Evolutionary conservation across 2,329 filamentous ascomycete species (phyloP).

Genomic region (Sclerotinia sclerotiorum): DNA sequence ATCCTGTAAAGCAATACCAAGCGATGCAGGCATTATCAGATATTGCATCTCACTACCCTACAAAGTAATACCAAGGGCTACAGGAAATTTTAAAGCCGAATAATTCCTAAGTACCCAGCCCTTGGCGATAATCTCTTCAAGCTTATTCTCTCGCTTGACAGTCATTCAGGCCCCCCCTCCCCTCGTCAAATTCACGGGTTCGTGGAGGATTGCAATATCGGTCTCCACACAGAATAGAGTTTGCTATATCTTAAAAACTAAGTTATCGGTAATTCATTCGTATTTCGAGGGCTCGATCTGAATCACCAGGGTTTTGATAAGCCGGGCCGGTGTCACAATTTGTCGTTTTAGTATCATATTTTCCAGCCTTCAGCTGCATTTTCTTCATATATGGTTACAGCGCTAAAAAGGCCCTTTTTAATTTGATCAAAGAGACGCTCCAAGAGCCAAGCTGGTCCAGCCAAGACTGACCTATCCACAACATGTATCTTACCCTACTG

Average conservation of each 20-base stretch:
- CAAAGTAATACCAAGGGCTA: conserved; percentile 15
- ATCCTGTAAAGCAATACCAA: conserved; percentile 12
- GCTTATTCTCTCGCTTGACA: conserved; percentile 1
- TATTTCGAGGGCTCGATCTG: background rate
- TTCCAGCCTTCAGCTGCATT: conserved; percentile 6
- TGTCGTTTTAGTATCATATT: background rate
- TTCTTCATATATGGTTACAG: conserved; percentile 16
- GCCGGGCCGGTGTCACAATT: background rate
- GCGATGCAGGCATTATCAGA: background rate
- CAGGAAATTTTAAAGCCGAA: conserved; percentile 5
- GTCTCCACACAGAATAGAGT: background rate
- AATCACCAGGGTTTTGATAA: conserved; percentile 1
- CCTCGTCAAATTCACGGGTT: background rate
- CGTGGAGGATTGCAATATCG: background rate
- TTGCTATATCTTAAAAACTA: background rate
- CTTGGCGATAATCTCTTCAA: conserved; percentile 18
- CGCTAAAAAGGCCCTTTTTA: conserved; percentile 18
- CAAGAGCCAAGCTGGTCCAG: conserved; percentile 16
- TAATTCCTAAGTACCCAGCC: conserved; percentile 17
- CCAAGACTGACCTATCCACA: conserved; percentile 11
- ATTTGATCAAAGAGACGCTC: conserved; percentile 7
- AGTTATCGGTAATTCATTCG: background rate
- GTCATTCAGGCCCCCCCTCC: background rate
- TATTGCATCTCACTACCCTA: background rate
- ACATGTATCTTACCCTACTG: background rate